Percentiles rank a stretch among this genome's conserved stretches.
Conservation (phyloP, 345 rosid genomes). For the Turritis glabra region DNA sequence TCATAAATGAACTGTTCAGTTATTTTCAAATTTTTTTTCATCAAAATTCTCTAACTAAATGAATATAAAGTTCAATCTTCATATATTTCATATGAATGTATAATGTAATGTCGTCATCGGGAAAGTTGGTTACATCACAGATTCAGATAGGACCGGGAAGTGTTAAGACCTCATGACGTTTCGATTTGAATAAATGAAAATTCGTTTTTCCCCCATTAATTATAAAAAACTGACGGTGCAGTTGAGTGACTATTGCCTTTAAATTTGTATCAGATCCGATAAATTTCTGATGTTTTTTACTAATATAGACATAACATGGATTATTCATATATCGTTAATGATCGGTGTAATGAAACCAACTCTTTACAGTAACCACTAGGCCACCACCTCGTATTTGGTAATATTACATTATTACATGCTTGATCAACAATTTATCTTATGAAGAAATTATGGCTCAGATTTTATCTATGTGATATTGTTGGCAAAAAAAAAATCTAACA, state of each 20-base stretch:
- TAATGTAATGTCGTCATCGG: conserved; percentile 21
- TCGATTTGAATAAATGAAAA: conserved; percentile 3
- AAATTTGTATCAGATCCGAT: neutral
- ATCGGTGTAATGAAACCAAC: neutral
- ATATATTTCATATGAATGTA: conserved; percentile 24
- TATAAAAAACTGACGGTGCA: conserved; percentile 2
- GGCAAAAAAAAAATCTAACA: neutral
- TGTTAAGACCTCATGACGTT: conserved; percentile 19
- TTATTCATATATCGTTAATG: too few species aligned
- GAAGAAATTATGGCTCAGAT: neutral
- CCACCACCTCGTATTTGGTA: neutral
- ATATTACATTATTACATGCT: neutral
- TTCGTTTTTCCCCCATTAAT: neutral
- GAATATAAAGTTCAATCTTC: conserved; percentile 11
- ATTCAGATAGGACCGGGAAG: conserved; percentile 25
- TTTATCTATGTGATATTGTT: neutral
- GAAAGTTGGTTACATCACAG: conserved; percentile 29
- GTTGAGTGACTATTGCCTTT: neutral
- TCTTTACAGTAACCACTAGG: neutral
- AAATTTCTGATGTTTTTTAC: neutral
- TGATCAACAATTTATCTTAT: conserved; percentile 10
- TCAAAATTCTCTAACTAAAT: neutral
- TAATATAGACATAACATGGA: too few species aligned
- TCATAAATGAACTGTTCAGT: conserved; percentile 17
- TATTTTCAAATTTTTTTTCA: too few species aligned